These are phyloP conservation scores for Colletotrichum ledebouriae DNA, from an alignment of 2,329 filamentous ascomycete species.

Conservation along the genomic window DNA sequence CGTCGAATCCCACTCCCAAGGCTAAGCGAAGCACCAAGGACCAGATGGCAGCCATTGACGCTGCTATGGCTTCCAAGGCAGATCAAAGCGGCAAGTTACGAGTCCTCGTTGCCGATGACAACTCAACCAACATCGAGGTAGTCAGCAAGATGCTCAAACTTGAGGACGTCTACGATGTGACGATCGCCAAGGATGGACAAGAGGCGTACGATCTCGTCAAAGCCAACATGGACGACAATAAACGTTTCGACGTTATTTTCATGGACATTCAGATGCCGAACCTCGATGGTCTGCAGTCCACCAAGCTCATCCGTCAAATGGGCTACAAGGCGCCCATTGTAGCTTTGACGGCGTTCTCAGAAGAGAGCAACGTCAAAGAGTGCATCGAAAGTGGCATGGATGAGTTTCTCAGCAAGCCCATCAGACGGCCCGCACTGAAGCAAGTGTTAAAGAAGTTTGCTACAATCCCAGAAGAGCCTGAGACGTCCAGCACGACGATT, in stretches of 20 bases:
- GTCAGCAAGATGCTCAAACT: constrained; percentile 77
- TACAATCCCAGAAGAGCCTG: constrained; percentile 81
- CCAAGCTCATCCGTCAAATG: constrained; percentile 85
- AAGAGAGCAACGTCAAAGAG: constrained; percentile 89
- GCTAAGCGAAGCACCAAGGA: constrained; percentile 61
- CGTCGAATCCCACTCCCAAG: constrained; percentile 55
- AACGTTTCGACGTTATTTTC: constrained; percentile 88
- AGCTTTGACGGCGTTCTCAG: constrained; percentile 89
- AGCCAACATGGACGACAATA: constrained; percentile 79
- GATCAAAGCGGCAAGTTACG: constrained; percentile 73
- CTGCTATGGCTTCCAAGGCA: constrained; percentile 72
- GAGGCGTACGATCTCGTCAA: constrained; percentile 91
- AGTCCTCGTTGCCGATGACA: constrained; percentile 86
- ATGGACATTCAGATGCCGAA: constrained; percentile 99
- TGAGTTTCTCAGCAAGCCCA: constrained; percentile 84
- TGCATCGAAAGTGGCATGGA: constrained; percentile 93
- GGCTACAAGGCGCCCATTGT: constrained; percentile 92
- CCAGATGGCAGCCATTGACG: constrained; percentile 75
- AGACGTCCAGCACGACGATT: constrained; percentile 53
- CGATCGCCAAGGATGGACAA: constrained; percentile 87
- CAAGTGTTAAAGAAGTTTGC: constrained; percentile 87
- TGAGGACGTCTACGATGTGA: constrained; percentile 87
- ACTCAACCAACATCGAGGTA: constrained; percentile 70
- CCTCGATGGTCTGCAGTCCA: constrained; percentile 89
- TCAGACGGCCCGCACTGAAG: constrained; percentile 86